These are phyloP conservation scores for Musa troglodytarum DNA, from an alignment of 176 grass and related monocot species.

Conservation along the genomic window DNA sequence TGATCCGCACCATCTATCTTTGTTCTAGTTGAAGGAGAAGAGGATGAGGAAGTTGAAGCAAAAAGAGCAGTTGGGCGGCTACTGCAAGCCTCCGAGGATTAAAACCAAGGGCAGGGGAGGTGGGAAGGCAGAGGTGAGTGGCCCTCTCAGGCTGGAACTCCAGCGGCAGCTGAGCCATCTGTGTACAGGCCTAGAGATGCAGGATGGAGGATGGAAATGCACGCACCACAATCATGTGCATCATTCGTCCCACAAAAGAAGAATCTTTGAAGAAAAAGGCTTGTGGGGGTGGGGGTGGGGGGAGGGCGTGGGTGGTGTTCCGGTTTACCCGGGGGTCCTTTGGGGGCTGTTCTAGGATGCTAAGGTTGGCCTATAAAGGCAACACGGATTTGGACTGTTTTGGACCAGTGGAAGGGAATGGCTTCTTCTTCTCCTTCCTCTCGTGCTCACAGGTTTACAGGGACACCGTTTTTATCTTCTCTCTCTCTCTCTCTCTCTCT, in stretches of 20 bases:
- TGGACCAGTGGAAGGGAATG: neutral
- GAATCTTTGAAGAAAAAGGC: neutral
- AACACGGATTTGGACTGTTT: neutral
- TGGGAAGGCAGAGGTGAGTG: too few species aligned
- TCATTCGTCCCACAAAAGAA: neutral
- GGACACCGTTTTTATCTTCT: neutral
- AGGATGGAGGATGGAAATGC: too few species aligned
- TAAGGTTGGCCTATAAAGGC: neutral
- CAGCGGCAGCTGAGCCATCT: too few species aligned
- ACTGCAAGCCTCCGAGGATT: too few species aligned
- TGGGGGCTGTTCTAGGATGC: neutral
- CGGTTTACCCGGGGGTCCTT: neutral
- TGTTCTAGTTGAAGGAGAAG: too few species aligned
- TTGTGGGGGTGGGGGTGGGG: neutral
- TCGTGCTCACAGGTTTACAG: neutral
- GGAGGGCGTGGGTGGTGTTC: neutral
- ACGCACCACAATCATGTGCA: neutral
- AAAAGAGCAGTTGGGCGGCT: too few species aligned
- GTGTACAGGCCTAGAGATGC: too few species aligned
- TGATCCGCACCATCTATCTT: too few species aligned
- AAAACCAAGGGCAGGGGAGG: too few species aligned
- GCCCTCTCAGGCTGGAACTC: too few species aligned
- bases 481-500: too few species aligned
- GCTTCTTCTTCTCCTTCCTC: neutral
- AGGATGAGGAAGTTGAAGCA: too few species aligned